Evolutionary conservation across 2,329 filamentous ascomycete species (phyloP), one percentile per base, ranked within the genome.

Genomic region (Aspergillus quadricinctus): DNA sequence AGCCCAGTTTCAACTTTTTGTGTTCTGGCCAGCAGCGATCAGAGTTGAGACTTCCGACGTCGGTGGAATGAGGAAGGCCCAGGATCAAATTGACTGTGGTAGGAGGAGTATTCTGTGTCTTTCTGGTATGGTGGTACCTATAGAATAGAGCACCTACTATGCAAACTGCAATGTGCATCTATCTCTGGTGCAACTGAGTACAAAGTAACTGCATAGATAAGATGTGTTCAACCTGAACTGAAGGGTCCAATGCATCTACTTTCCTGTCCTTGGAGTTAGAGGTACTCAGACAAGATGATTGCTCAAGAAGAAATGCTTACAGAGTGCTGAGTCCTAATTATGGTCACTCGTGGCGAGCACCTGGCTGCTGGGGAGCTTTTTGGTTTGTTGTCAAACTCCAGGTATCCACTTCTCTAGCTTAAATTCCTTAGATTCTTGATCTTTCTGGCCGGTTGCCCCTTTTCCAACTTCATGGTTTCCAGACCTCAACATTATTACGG

Each of bases 351-450:
- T 61, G 55, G 55, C 57, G 53, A 60, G 19, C 37, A 35, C 49
- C 31, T 37, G 31, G 31, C 14, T 37, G 31, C 5, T 54, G 51
- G 50, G 50, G 51, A 57, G 41, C 31, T 37, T 7, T n/a, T 17
- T 37, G 31, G 37, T 29, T 60, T 56, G 51, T 52, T 58, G 59
- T 60, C 56, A 58, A 56, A 61, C 56, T 49, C 61, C 57, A 58
- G 48, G 54, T 56, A 48, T 45, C 57, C 61, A 60, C 57, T 55
- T 54, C 59, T 58, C 48, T 41, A 43, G 55, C 29, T 52, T 46
- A 7, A 31, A 31, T 35, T 35, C 31, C 31, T 6, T 35, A 35
- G 6, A 35, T 35, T 35, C 31, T 35, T 37, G 2, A 7, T 17
- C 1, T 17, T 17, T 14, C 31, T 54, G 2, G 23, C 23, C 23